These are phyloP conservation scores for Saccharomyces hybrid DNA, from an alignment of 1,139 yeast genomes.

Conservation along the genomic window DNA sequence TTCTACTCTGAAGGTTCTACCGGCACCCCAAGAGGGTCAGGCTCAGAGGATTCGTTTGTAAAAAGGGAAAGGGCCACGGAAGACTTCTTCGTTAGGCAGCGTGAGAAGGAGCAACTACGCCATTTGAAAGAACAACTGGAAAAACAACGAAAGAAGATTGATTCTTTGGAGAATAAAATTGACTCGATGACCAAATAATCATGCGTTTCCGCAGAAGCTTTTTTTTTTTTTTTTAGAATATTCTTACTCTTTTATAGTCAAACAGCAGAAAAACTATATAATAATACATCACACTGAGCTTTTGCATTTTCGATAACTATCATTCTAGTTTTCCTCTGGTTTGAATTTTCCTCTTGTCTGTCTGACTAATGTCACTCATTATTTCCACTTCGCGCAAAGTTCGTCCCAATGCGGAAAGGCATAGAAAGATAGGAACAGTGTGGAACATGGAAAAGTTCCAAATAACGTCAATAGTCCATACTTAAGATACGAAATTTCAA, in stretches of 20 bases:
- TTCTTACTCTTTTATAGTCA: not conserved
- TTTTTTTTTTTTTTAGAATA: not conserved
- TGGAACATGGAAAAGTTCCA: not conserved
- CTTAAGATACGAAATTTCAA: not conserved
- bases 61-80: slow-evolving; percentile 68
- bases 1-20: slow-evolving; percentile 42
- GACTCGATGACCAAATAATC: slow-evolving; percentile 13
- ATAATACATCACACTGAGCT: not conserved
- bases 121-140: slow-evolving; percentile 44
- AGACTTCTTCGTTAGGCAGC: slow-evolving; percentile 52
- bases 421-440: not conserved
- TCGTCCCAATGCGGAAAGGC: not conserved
- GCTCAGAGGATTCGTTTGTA: slow-evolving; percentile 46
- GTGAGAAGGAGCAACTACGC: slow-evolving; percentile 55
- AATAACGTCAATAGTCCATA: not conserved
- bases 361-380: not conserved
- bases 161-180: slow-evolving; percentile 33
- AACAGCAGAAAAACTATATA: not conserved
- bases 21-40: slow-evolving; percentile 45
- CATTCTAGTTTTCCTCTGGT: not conserved
- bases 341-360: not conserved
- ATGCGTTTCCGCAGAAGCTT: not conserved
- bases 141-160: slow-evolving; percentile 41
- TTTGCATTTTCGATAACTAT: not conserved
- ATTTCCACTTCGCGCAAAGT: not conserved